Conservation (phyloP, 139 green algal genomes). For the Coelastrella sp. region DNA sequence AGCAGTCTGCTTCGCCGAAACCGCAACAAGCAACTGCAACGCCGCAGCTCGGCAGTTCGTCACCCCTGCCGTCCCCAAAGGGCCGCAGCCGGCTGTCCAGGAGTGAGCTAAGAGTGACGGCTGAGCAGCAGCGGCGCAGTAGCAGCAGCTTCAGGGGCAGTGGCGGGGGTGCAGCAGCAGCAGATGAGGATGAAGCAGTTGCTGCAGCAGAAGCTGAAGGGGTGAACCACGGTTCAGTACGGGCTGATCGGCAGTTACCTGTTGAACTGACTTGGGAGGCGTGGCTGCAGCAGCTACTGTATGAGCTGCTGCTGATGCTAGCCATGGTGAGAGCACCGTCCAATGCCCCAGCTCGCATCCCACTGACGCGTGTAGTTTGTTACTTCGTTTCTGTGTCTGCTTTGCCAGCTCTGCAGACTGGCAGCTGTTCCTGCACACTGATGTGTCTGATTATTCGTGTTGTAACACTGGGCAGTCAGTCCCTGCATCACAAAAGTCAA, state of each 20-base stretch:
- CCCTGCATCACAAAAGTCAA: no score
- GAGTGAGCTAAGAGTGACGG: neutral
- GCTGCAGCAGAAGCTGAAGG: neutral
- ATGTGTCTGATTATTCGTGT: no score
- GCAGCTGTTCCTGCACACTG: no score
- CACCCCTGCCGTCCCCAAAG: neutral
- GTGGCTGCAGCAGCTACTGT: slow-evolving; percentile 84
- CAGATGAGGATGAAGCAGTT: neutral
- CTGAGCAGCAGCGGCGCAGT: slow-evolving; percentile 26
- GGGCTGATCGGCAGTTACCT: neutral
- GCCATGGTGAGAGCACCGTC: slow-evolving; percentile 38
- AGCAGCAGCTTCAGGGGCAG: neutral
- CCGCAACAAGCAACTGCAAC: neutral
- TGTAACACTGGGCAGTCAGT: no score
- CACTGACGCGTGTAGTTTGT: no score
- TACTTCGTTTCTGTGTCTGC: no score
- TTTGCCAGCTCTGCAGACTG: no score
- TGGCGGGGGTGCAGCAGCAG: neutral
- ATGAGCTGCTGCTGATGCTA: slow-evolving; percentile 68
- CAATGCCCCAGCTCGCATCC: no score
- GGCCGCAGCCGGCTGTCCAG: slow-evolving; percentile 1
- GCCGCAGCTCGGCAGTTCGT: neutral
- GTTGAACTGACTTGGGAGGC: slow-evolving; percentile 38
- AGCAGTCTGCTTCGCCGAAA: neutral
- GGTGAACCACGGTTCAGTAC: no score